phyloP scores from a whole-genome alignment of 257 asterid genomes.

The Penstemon eatonii region DNA sequence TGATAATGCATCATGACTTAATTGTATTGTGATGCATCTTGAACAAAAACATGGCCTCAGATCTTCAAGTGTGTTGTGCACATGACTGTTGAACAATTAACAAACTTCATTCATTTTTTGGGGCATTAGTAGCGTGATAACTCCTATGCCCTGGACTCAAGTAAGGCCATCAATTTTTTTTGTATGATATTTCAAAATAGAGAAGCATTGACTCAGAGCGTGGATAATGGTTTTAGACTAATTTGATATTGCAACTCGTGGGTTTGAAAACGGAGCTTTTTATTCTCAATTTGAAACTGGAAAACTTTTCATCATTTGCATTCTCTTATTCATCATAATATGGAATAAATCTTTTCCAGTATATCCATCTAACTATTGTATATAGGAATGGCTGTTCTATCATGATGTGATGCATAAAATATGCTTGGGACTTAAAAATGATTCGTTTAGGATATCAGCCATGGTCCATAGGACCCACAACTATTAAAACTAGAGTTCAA shows the following conservation, averaged over 20 bases:
- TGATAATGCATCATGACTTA: neutral
- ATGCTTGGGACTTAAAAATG: neutral
- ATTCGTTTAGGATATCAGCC: slow-evolving; percentile 11
- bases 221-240: no score
- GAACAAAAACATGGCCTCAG: neutral
- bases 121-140: slow-evolving; percentile 5
- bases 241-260: no score
- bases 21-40: slow-evolving; percentile 18
- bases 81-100: slow-evolving; percentile 10
- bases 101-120: slow-evolving; percentile 8
- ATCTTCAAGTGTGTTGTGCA: slow-evolving; percentile 10
- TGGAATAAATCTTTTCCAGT: neutral
- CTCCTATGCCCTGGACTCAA: neutral
- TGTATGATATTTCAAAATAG: neutral
- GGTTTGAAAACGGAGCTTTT: no score
- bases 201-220: no score
- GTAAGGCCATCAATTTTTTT: slow-evolving; percentile 7
- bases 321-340: slow-evolving; percentile 4
- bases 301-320: no score
- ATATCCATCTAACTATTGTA: slow-evolving; percentile 5
- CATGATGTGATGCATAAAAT: slow-evolving; percentile 1
- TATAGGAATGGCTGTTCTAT: slow-evolving; percentile 15
- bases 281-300: no score
- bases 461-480: slow-evolving; percentile 13
- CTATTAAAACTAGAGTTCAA: slow-evolving; percentile 4